Conservation (phyloP, 2,329 filamentous ascomycete genomes). For the Graphium sp. region DNA sequence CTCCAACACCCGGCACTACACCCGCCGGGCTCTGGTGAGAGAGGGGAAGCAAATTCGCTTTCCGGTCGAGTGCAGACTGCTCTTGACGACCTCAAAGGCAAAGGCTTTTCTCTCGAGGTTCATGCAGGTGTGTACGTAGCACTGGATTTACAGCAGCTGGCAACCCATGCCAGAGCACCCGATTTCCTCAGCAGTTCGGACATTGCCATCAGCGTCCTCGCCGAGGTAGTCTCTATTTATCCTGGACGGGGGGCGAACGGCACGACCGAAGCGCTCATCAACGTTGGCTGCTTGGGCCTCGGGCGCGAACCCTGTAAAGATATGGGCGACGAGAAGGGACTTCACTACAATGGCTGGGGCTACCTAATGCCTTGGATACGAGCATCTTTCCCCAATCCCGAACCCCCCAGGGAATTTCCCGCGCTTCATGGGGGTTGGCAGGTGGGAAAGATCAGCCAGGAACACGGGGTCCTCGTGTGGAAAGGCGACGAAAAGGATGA, state of each 20-base stretch:
- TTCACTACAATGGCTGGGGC: constrained; percentile 54
- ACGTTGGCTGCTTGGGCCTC: constrained; percentile 51
- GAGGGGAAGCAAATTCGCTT: no score
- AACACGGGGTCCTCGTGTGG: constrained; percentile 60
- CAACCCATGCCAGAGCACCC: constrained; percentile 41
- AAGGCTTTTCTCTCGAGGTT: constrained; percentile 40
- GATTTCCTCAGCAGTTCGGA: constrained; percentile 29
- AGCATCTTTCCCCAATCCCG: constrained; percentile 14
- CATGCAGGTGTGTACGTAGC: constrained; percentile 65
- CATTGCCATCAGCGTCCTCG: constrained; percentile 52
- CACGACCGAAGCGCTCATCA: constrained; percentile 48
- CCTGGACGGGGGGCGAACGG: constrained; percentile 29
- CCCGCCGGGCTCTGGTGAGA: constrained; percentile 11
- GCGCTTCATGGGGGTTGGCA: constrained; percentile 38
- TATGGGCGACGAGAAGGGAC: constrained; percentile 12
- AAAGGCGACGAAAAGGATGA: constrained; percentile 22
- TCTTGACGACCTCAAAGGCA: constrained; percentile 18
- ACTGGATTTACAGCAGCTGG: constrained; percentile 65
- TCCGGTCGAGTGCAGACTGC: constrained; percentile 20
- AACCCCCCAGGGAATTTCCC: constrained; percentile 23
- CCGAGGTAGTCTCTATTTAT: constrained; percentile 56
- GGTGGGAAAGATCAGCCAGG: constrained; percentile 57
- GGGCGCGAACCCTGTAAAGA: constrained; percentile 56
- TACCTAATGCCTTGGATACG: constrained; percentile 41
- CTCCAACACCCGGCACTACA: constrained; percentile 34